These are phyloP conservation scores for Penicillium atrosanguineum DNA, from an alignment of 495 filamentous ascomycete species.

Conservation along the genomic window DNA sequence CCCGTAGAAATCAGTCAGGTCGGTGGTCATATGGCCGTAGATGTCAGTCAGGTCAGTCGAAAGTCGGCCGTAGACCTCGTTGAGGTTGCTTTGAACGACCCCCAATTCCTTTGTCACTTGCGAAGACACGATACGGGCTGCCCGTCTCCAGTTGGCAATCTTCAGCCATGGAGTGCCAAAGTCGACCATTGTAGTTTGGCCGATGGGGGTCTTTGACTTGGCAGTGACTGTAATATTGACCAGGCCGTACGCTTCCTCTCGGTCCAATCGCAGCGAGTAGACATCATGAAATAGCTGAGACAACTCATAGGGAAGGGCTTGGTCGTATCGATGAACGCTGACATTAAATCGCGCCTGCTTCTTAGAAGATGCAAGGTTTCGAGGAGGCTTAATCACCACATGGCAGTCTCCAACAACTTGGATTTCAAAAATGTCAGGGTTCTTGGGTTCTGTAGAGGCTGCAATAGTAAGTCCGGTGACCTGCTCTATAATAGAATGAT, in stretches of 20 bases:
- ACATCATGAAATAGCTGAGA: conserved; percentile 56
- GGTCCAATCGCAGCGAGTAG: conserved; percentile 54
- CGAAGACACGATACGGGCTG: conserved; percentile 40
- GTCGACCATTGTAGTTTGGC: conserved; percentile 54
- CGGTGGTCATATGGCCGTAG: conserved; percentile 45
- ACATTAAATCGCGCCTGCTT: conserved; percentile 53
- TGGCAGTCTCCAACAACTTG: conserved; percentile 61
- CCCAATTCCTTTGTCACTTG: conserved; percentile 43
- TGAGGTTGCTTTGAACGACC: conserved; percentile 42
- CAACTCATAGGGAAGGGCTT: conserved; percentile 47
- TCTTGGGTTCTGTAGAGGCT: conserved; percentile 7
- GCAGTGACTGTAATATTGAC: conserved; percentile 58
- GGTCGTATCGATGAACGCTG: conserved; percentile 43
- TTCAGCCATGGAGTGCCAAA: conserved; percentile 64
- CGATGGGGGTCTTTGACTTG: conserved; percentile 47
- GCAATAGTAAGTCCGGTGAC: conserved; percentile 18
- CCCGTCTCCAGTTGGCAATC: conserved; percentile 55
- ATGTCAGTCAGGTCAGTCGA: conserved; percentile 45
- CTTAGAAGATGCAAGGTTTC: conserved; percentile 41
- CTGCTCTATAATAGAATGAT: conserved; percentile 17
- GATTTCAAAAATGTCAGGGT: conserved; percentile 52
- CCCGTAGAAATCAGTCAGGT: conserved; percentile 38
- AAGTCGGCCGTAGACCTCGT: conserved; percentile 42
- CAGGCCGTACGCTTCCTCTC: conserved; percentile 56
- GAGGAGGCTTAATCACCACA: conserved; percentile 57